Evolutionary conservation across 1,139 yeast genomes (phyloP).

Genomic region (Pichia sp.): DNA sequence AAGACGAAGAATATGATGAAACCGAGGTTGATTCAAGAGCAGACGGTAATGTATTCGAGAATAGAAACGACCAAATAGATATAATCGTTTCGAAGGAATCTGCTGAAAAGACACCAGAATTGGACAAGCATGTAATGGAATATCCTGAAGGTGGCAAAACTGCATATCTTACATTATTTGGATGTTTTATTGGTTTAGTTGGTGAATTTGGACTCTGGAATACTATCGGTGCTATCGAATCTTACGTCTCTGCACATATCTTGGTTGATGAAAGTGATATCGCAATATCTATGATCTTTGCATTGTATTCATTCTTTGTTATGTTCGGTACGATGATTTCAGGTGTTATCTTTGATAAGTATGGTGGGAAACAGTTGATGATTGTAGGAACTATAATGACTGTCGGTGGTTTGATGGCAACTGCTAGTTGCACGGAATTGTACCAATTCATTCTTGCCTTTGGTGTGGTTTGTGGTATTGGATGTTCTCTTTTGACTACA

Average conservation of each 20-base stretch:
- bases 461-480: slow-evolving; percentile 56
- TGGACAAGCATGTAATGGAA: slow-evolving; percentile 23
- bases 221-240: slow-evolving; percentile 67
- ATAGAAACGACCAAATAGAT: background rate
- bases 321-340: slow-evolving; percentile 57
- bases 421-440: slow-evolving; percentile 51
- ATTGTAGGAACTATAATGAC: slow-evolving; percentile 45
- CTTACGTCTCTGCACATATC: slow-evolving; percentile 59
- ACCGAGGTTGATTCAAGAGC: background rate
- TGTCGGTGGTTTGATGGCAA: slow-evolving; percentile 51
- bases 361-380: slow-evolving; percentile 55
- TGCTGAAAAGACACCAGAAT: background rate
- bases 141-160: slow-evolving; percentile 63
- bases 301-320: slow-evolving; percentile 53
- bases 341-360: slow-evolving; percentile 63
- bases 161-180: slow-evolving; percentile 58
- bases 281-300: slow-evolving; percentile 66
- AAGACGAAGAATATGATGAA: background rate
- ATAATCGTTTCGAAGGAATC: slow-evolving; percentile 3
- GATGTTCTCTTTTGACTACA: slow-evolving; percentile 55
- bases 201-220: slow-evolving; percentile 67
- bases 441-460: slow-evolving; percentile 60
- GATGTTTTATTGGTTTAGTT: slow-evolving; percentile 61
- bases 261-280: slow-evolving; percentile 42
- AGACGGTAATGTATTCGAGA: background rate